phyloP scores from a whole-genome alignment of 768 basidiomycete species.

The Naganishia randhawae region DNA sequence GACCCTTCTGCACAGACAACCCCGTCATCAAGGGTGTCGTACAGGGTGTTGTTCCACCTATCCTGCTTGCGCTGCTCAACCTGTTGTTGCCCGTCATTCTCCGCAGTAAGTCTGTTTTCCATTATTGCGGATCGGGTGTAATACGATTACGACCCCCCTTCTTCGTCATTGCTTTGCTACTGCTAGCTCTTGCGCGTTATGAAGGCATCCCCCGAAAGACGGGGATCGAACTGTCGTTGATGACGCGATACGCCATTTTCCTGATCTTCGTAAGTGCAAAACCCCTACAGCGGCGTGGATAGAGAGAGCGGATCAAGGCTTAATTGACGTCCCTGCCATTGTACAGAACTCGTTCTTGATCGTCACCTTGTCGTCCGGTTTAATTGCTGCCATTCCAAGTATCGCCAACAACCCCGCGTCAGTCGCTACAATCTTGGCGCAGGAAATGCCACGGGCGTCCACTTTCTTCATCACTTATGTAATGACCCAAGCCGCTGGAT shows the following conservation, averaged over 20 bases:
- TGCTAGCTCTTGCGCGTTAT: conserved; percentile 65
- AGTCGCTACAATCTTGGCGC: conserved; percentile 68
- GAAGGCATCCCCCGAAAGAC: conserved; percentile 86
- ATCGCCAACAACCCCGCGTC: conserved; percentile 67
- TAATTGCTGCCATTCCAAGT: conserved; percentile 65
- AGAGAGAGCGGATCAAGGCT: not conserved
- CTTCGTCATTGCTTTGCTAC: no score
- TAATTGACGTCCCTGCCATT: not conserved
- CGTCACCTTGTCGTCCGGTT: conserved; percentile 77
- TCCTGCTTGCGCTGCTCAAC: conserved; percentile 83
- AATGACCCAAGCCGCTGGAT: conserved; percentile 58
- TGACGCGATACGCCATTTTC: conserved; percentile 89
- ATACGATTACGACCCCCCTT: no score
- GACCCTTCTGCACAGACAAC: conserved; percentile 70
- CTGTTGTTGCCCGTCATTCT: conserved; percentile 80
- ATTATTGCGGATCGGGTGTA: no score
- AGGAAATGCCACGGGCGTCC: conserved; percentile 62
- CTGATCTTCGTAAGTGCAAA: conserved; percentile 70
- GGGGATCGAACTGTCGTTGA: conserved; percentile 79
- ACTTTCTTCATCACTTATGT: conserved; percentile 58
- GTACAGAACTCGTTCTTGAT: conserved; percentile 86
- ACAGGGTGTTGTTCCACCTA: conserved; percentile 80
- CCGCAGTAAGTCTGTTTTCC: conserved; percentile 55
- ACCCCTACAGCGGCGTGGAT: not conserved
- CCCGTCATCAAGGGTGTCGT: conserved; percentile 70